Evolutionary conservation across 2,329 filamentous ascomycete genomes (phyloP).

Genomic region (Alternaria novae-zelandiae): DNA sequence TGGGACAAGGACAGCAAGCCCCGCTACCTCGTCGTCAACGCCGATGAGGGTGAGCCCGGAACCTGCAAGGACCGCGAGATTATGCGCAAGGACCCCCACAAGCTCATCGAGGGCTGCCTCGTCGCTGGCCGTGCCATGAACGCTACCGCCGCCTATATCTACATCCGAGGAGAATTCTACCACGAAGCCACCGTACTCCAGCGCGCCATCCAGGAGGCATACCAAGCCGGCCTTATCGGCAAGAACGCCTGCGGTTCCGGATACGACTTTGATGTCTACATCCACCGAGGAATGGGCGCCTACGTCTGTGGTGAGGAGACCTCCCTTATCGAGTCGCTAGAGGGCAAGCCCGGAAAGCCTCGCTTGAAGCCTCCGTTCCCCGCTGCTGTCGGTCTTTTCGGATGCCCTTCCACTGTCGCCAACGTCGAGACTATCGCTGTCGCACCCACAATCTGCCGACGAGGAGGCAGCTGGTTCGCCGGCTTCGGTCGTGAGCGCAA

Average conservation of each 20-base stretch:
- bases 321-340: constrained; percentile 94
- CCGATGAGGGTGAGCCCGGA: constrained; percentile 97
- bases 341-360: constrained; percentile 98
- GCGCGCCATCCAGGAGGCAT: constrained; percentile 96
- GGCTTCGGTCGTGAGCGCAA: constrained; percentile 95
- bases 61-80: constrained; percentile 99
- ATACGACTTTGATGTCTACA: constrained; percentile 96
- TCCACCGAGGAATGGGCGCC: constrained; percentile 95
- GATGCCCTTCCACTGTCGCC: constrained; percentile 95
- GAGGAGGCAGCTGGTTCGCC: constrained; percentile 92
- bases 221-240: constrained; percentile 90
- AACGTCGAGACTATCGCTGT: constrained; percentile 98
- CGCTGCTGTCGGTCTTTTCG: constrained; percentile 94
- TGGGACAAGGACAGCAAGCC: constrained; percentile 98
- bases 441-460: constrained; percentile 91
- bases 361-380: constrained; percentile 99
- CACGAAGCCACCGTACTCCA: constrained; percentile 93
- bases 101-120: constrained; percentile 96
- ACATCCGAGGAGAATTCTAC: constrained; percentile 98
- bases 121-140: constrained; percentile 98
- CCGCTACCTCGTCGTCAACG: constrained; percentile 96
- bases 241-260: constrained; percentile 98
- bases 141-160: constrained; percentile 97
- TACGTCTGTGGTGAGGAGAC: constrained; percentile 99
- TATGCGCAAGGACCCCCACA: constrained; percentile 99